These are phyloP conservation scores for Castanea sativa DNA, from an alignment of 306 rosid species.

Conservation along the genomic window DNA sequence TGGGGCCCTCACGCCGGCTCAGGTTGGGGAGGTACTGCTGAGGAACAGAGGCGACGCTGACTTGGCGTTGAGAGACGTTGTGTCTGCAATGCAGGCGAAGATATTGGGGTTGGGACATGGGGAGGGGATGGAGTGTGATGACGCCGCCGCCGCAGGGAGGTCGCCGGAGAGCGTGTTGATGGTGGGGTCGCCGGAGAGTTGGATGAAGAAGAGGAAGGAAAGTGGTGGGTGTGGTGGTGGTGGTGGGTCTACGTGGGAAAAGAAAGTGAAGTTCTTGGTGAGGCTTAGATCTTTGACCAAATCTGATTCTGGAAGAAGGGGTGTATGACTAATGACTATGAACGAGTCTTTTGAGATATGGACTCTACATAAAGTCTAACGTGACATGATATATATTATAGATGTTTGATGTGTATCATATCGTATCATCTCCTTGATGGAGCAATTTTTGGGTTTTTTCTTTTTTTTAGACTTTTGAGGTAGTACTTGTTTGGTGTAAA, in stretches of 20 bases:
- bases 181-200: slow-evolving; percentile 77
- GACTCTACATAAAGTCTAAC: no score
- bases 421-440: neutral
- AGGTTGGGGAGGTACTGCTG: slow-evolving; percentile 69
- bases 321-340: slow-evolving; percentile 14
- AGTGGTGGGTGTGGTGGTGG: neutral
- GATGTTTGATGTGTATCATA: no score
- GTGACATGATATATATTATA: no score
- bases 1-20: slow-evolving; percentile 83
- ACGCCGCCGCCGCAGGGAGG: slow-evolving; percentile 1
- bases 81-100: slow-evolving; percentile 57
- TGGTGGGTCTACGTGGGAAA: slow-evolving; percentile 36
- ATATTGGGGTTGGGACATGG: slow-evolving; percentile 21
- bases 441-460: neutral
- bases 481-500: no score
- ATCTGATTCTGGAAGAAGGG: slow-evolving; percentile 59
- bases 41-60: slow-evolving; percentile 58
- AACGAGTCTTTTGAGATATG: no score
- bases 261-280: slow-evolving; percentile 67
- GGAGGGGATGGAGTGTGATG: slow-evolving; percentile 38
- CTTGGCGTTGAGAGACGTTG: slow-evolving; percentile 68
- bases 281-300: slow-evolving; percentile 83
- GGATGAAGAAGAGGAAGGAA: slow-evolving; percentile 63
- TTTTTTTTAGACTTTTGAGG: no score
- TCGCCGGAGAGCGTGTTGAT: slow-evolving; percentile 81